Base-by-base conservation (phyloP, 2,329 filamentous ascomycete genomes). In the Exophiala sideris region DNA sequence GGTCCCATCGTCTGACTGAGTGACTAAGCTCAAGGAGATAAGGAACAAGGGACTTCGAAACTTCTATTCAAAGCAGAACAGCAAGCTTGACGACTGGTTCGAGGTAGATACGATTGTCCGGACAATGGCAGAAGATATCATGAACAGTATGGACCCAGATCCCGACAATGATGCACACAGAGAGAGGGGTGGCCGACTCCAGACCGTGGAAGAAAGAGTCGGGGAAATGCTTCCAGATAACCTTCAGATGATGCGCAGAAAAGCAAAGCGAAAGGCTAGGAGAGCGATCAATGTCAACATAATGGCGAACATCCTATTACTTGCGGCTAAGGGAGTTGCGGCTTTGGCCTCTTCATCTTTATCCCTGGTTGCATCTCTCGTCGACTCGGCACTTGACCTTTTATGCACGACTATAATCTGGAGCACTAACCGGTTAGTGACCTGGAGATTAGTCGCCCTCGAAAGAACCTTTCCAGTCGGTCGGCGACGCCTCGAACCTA, bases 211-310 rank as follows among this genome's bases (percentile, higher is more conserved):
- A 7, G 81, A 78, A 39, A 73, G 75, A 44, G 73, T 84, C n/a
- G 76, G 78, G 51, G 73, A 75, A 1, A 76, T 84, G 54, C 67
- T 84, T 2, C 81, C 81, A 0, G 73, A 82, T 41, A 77, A 81
- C 0, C 79, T 82, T 62, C 73, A 75, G 39, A 68, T 77, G 52
- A 73, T 71, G 57, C 68, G 81, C 32, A 65, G 68, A 36, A 77
- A 73, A 33, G 75, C 72, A 3, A 72, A 73, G 11, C 71, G 71
- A 56, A 73, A 76, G 47, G 79, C 80, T 0, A 76, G 73, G 59
- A 80, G 78, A 76, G 81, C 81, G 0, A 81, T 82, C 62, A 81
- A 82, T 63, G 73, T 83, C 64, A 84, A 84, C 56, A 75, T 84
- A 5, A 66, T 78, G n/a, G 81, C 81, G 36, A 85, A 85, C 60